Evolutionary conservation across 257 asterid species (phyloP).

Genomic region (Paulownia fortunei): DNA sequence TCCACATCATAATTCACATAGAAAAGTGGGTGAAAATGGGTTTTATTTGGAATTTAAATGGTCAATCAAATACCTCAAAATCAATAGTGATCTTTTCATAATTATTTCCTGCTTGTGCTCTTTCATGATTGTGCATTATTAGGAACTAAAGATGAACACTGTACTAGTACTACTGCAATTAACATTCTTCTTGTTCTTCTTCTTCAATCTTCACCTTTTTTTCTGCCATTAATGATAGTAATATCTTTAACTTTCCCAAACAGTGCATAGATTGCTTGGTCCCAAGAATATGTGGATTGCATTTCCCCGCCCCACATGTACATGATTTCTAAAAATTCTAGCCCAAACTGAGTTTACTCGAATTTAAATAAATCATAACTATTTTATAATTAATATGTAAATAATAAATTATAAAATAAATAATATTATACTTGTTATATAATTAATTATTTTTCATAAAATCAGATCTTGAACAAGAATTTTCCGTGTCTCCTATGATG

Average conservation of each 20-base stretch:
- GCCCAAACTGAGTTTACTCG: background rate
- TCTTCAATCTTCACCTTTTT: constrained; percentile 38
- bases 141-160: constrained; percentile 2
- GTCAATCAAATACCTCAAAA: constrained; percentile 16
- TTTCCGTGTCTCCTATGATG: background rate
- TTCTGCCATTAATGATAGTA: constrained; percentile 21
- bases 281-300: constrained; percentile 46
- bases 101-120: constrained; percentile 9
- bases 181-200: constrained; percentile 23
- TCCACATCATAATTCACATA: constrained; percentile 2
- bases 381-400: background rate
- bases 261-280: constrained; percentile 51
- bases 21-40: background rate
- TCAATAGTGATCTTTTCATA: constrained; percentile 18
- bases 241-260: constrained; percentile 47
- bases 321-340: background rate
- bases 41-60: constrained; percentile 2
- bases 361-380: background rate
- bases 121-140: constrained; percentile 39
- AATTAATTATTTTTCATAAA: too few relatives aligned
- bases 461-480: too few relatives aligned
- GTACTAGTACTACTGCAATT: background rate
- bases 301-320: constrained; percentile 39
- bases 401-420: too few relatives aligned
- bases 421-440: too few relatives aligned